These are phyloP conservation scores for Trichoderma afroharzianum DNA, from an alignment of 2,329 filamentous ascomycete species.

Conservation along the genomic window DNA sequence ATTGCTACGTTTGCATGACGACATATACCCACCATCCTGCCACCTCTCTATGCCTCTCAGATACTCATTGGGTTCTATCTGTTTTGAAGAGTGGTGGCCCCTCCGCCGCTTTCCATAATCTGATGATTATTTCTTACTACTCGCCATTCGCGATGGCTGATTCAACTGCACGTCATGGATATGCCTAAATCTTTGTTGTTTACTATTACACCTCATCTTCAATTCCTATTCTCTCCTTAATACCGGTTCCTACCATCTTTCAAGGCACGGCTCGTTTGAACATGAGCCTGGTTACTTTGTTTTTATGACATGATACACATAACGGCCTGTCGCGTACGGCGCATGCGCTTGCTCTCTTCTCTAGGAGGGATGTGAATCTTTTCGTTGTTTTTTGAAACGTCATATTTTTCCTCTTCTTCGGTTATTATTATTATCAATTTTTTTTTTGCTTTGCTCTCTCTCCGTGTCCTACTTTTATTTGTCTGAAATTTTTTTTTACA, in stretches of 20 bases:
- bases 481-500: not conserved
- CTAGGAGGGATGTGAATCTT: conserved; percentile 14
- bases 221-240: conserved; percentile 21
- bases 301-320: conserved; percentile 10
- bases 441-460: not conserved
- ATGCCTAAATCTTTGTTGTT: conserved; percentile 17
- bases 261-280: not conserved
- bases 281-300: conserved; percentile 6
- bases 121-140: conserved; percentile 11
- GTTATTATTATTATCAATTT: not conserved
- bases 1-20: conserved; percentile 31
- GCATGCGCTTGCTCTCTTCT: conserved; percentile 13
- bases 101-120: not conserved
- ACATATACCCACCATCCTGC: conserved; percentile 31
- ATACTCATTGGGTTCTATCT: not conserved
- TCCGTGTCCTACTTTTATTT: not conserved
- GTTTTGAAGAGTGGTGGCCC: not conserved
- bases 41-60: conserved; percentile 22
- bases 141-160: not conserved
- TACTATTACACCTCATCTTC: conserved; percentile 7
- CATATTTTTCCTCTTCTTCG: not conserved
- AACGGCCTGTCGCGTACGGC: conserved; percentile 12
- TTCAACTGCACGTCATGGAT: conserved; percentile 10
- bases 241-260: conserved; percentile 15
- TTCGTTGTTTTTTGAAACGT: not conserved